phyloP scores from a whole-genome alignment of 139 green algal species.

The Ulvella scutata region DNA sequence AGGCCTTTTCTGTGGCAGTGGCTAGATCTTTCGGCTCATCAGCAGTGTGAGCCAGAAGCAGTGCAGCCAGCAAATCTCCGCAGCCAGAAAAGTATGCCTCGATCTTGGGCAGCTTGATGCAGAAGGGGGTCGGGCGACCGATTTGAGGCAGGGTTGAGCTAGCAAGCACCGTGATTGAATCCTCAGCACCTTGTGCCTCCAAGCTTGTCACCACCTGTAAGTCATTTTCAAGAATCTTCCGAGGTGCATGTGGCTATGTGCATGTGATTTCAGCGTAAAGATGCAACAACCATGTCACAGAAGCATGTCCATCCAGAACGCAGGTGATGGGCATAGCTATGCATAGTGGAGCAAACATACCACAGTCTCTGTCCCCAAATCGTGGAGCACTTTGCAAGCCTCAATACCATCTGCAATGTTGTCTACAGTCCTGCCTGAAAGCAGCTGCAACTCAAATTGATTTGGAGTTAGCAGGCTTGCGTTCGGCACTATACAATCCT shows the following conservation, averaged over 20 bases:
- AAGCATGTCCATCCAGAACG: too few relatives aligned
- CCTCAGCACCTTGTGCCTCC: background rate
- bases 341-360: constrained; percentile 26
- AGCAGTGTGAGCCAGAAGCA: constrained; percentile 50
- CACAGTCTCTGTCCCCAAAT: constrained; percentile 48
- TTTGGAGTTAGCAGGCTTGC: constrained; percentile 75
- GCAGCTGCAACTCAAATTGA: constrained; percentile 70
- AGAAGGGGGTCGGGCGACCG: constrained; percentile 6
- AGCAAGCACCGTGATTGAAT: constrained; percentile 42
- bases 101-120: constrained; percentile 35
- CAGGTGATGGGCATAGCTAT: too few relatives aligned
- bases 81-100: constrained; percentile 69
- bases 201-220: constrained; percentile 5
- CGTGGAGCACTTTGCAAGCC: constrained; percentile 45
- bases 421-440: constrained; percentile 44
- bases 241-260: too few relatives aligned
- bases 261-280: too few relatives aligned
- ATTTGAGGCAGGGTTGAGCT: constrained; percentile 34
- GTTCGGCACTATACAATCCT: constrained; percentile 36
- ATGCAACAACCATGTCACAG: too few relatives aligned
- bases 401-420: constrained; percentile 29
- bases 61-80: constrained; percentile 52
- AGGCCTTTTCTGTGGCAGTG: constrained; percentile 40
- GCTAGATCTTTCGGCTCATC: constrained; percentile 35
- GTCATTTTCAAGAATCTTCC: too few relatives aligned